Evolutionary conservation across 495 filamentous ascomycete genomes (phyloP).

Genomic region (Aspergillus incahuasiensis): DNA sequence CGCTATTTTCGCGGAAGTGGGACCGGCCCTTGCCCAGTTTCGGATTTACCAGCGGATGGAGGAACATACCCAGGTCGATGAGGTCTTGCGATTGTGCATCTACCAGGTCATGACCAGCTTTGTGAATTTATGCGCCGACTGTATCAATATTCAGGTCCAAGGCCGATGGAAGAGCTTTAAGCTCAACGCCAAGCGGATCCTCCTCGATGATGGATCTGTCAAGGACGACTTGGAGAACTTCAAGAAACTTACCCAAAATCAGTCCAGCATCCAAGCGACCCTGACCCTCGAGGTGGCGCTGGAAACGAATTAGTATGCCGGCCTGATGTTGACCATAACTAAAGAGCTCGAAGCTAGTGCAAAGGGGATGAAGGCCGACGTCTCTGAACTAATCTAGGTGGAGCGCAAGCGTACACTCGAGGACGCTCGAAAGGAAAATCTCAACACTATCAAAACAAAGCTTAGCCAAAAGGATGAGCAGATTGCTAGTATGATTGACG

Average conservation of each 20-base stretch:
- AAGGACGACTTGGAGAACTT: slow-evolving; percentile 7
- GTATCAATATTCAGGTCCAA: slow-evolving; percentile 18
- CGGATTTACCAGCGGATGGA: slow-evolving; percentile 26
- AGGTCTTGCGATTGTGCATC: slow-evolving; percentile 15
- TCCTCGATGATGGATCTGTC: slow-evolving; percentile 14
- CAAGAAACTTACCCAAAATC: slow-evolving; percentile 12
- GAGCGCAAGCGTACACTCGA: slow-evolving; percentile 11
- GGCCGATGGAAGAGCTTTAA: slow-evolving; percentile 20
- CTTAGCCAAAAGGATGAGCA: slow-evolving; percentile 9
- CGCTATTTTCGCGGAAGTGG: slow-evolving; percentile 21
- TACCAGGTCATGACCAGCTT: slow-evolving; percentile 24
- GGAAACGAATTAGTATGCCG: slow-evolving; percentile 10
- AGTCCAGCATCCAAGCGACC: slow-evolving; percentile 12
- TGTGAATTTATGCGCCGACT: slow-evolving; percentile 22
- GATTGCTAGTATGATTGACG: slow-evolving; percentile 1
- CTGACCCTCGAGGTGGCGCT: slow-evolving; percentile 13
- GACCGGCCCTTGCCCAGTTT: slow-evolving; percentile 19
- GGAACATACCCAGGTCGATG: slow-evolving; percentile 15
- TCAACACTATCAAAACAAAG: slow-evolving; percentile 6
- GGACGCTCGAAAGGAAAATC: slow-evolving; percentile 6
- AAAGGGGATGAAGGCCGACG: slow-evolving; percentile 13
- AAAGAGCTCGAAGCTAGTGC: slow-evolving; percentile 9
- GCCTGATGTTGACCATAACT: slow-evolving; percentile 8
- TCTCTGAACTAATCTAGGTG: slow-evolving; percentile 8
- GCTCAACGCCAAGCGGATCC: slow-evolving; percentile 4